These are phyloP conservation scores for Prillingera fragicola DNA, from an alignment of 1,284 basidiomycete genomes.

Conservation along the genomic window DNA sequence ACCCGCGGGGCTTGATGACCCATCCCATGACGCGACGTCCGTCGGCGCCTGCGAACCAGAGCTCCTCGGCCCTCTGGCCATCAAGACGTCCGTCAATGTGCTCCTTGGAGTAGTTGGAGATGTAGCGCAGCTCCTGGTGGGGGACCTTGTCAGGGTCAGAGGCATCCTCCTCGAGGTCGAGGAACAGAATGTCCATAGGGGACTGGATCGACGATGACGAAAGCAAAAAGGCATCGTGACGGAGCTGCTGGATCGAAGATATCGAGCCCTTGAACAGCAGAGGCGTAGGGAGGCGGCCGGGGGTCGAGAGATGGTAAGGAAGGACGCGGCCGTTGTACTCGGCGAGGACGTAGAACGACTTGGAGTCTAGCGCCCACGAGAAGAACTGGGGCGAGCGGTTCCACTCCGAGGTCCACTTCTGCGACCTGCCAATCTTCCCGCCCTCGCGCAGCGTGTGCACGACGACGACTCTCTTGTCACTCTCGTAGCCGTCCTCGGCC, in stretches of 20 bases:
- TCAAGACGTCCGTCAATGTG: slow-evolving; percentile 51
- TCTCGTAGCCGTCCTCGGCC: slow-evolving; percentile 78
- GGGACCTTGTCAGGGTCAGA: slow-evolving; percentile 29
- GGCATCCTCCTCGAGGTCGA: slow-evolving; percentile 34
- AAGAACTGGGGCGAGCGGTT: slow-evolving; percentile 67
- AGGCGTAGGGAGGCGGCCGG: slow-evolving; percentile 36
- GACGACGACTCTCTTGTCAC: slow-evolving; percentile 59
- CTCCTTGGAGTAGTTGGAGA: slow-evolving; percentile 52
- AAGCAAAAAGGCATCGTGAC: slow-evolving; percentile 15
- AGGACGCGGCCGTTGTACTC: slow-evolving; percentile 60
- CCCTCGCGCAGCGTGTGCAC: slow-evolving; percentile 58
- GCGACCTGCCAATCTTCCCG: slow-evolving; percentile 13
- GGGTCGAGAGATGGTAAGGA: slow-evolving; percentile 40
- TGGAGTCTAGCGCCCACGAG: slow-evolving; percentile 66
- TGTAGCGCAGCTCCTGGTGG: slow-evolving; percentile 56
- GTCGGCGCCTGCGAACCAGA: slow-evolving; percentile 76
- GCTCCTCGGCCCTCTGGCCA: slow-evolving; percentile 63
- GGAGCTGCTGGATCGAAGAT: slow-evolving; percentile 15
- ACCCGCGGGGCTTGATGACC: slow-evolving; percentile 71
- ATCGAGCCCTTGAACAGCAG: slow-evolving; percentile 37
- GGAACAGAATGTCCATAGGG: slow-evolving; percentile 25
- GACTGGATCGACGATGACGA: slow-evolving; percentile 21
- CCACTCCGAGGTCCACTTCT: slow-evolving; percentile 62
- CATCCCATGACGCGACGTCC: slow-evolving; percentile 72
- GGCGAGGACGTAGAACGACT: slow-evolving; percentile 64